Evolutionary conservation across 108 stramenopile species (phyloP).

Genomic region (Pseudonitzschia pungens): DNA sequence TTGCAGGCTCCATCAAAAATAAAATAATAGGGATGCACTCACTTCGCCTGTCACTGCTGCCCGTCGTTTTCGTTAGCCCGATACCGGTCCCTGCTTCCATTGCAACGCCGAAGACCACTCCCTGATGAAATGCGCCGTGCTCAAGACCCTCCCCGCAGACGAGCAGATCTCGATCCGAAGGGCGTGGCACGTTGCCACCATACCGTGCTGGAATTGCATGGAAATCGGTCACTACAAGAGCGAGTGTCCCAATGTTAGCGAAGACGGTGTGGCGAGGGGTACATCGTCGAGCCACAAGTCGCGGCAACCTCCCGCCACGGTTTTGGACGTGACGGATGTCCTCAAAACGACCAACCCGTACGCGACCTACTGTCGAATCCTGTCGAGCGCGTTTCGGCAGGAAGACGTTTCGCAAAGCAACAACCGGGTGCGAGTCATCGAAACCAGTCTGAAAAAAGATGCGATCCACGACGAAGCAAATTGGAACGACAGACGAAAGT

Average conservation of each 20-base stretch:
- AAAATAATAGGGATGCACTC: neutral
- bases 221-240: constrained; percentile 46
- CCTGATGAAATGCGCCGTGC: constrained; percentile 35
- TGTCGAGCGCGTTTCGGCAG: constrained; percentile 35
- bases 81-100: constrained; percentile 41
- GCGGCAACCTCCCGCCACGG: constrained; percentile 35
- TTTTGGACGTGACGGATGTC: constrained; percentile 50
- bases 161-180: constrained; percentile 31
- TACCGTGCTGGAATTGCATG: constrained; percentile 70
- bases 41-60: neutral
- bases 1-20: neutral
- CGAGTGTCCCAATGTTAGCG: constrained; percentile 41
- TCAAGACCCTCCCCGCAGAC: constrained; percentile 31
- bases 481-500: constrained; percentile 66
- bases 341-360: constrained; percentile 40
- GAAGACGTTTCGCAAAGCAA: constrained; percentile 22
- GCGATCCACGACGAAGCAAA: constrained; percentile 48
- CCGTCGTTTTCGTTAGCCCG: constrained; percentile 2
- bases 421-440: constrained; percentile 33
- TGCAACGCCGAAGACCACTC: constrained; percentile 44
- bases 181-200: constrained; percentile 26
- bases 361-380: constrained; percentile 47
- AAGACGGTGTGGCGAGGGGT: constrained; percentile 14
- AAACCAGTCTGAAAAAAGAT: constrained; percentile 44
- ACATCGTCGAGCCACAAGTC: constrained; percentile 25